Base-by-base conservation (phyloP, 2,329 filamentous ascomycete genomes). In the Colletotrichum sp. region DNA sequence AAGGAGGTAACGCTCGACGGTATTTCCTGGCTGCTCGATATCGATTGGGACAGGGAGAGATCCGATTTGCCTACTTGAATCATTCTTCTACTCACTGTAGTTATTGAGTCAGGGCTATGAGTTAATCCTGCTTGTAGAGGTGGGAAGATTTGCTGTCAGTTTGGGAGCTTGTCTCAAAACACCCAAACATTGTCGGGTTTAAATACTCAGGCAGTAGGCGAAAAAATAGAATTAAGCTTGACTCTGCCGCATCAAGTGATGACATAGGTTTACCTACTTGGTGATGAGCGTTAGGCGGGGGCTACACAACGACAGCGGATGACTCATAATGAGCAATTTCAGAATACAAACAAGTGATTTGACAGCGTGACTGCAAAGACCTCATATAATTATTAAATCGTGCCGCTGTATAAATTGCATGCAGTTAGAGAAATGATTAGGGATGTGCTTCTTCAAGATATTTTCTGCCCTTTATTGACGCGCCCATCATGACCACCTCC, bases 401-500 rank as follows among this genome's bases (percentile, higher is more conserved):
- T 32, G 32, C 32, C 32, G 34, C 6, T 7, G 3, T 4, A 36
- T 36, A 36, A 4, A 16, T 7, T 1, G 1, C 34, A 16, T 4
- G 34, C 13, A 16, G 13, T 15, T 8, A 4, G 34, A 16, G 15
- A 16, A 19, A 5, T 16, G n/a, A n/a, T n/a, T n/a, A n/a, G n/a
- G 36, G 36, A 8, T 1, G 36, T 39, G 2, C 3, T 44, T 19
- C 39, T 44, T 2, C 1, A 44, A n/a, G 0, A 11, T 11, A 2
- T 0, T 11, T 11, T 3, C 39, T 44, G 39, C 19, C 19, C 39
- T 44, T 44, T 0, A n/a, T 11, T 4, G 8, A 11, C 19, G 8
- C 19, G 39, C 39, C 39, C 5, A 3, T 5, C 8, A 44, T 44
- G 39, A 44, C 5, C 39, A 44, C 0, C 15, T n/a, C 39, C 0